Evolutionary conservation across 768 basidiomycete species (phyloP).

Genomic region (Leccinellum rugosiceps): DNA sequence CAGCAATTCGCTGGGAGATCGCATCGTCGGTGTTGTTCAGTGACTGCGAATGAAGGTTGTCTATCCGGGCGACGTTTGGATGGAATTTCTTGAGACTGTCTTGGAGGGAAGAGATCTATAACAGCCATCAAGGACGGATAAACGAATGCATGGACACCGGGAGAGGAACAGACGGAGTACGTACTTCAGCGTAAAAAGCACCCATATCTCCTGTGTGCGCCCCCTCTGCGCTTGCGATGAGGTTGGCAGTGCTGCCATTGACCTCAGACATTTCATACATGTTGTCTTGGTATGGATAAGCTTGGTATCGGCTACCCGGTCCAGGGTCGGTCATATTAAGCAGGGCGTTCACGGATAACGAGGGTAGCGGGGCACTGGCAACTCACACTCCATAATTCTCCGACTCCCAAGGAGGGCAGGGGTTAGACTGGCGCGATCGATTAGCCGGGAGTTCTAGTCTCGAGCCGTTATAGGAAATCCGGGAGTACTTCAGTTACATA

Average conservation of each 20-base stretch:
- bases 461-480: too few species aligned
- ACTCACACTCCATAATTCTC: too few species aligned
- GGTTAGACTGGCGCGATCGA: too few species aligned
- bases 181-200: conserved; percentile 70
- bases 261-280: conserved; percentile 73
- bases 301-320: conserved; percentile 28
- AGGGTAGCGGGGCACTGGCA: too few species aligned
- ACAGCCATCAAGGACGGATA: not conserved
- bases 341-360: too few species aligned
- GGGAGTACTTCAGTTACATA: too few species aligned
- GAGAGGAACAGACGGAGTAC: conserved; percentile 11
- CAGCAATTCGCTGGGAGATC: conserved; percentile 55
- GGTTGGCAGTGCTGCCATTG: too few species aligned
- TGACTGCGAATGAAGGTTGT: conserved; percentile 72
- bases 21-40: conserved; percentile 74
- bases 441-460: too few species aligned
- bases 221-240: too few species aligned
- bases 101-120: conserved; percentile 72
- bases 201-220: conserved; percentile 60
- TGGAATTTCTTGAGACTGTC: conserved; percentile 66
- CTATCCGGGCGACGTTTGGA: conserved; percentile 63
- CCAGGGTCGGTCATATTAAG: not conserved
- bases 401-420: too few species aligned
- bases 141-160: not conserved
- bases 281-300: conserved; percentile 62